Conservation (phyloP, 2,329 filamentous ascomycete genomes). For the Lachnellula cervina region DNA sequence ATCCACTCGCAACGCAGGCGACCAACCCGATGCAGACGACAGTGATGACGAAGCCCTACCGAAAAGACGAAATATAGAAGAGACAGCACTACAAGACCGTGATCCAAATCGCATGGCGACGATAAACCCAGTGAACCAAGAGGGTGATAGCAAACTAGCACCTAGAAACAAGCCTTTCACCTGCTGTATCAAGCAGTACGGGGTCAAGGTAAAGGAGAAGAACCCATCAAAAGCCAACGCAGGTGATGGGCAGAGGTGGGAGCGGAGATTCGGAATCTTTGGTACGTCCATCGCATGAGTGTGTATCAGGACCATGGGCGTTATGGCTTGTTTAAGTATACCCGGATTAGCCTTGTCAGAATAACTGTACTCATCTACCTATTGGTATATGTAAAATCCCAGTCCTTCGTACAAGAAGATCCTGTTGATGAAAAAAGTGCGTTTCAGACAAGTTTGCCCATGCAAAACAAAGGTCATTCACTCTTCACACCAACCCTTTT, state of each 20-base stretch:
- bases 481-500: background rate
- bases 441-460: background rate
- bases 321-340: background rate
- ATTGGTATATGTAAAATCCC: no score
- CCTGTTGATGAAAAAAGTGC: background rate
- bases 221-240: slow-evolving; percentile 42
- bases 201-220: slow-evolving; percentile 41
- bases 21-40: slow-evolving; percentile 23
- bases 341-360: background rate
- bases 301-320: no score
- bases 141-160: slow-evolving; percentile 15
- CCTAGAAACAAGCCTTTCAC: slow-evolving; percentile 54
- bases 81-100: background rate
- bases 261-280: slow-evolving; percentile 60
- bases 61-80: background rate
- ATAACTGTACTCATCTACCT: no score
- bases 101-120: background rate
- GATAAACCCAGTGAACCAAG: slow-evolving; percentile 8
- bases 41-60: slow-evolving; percentile 22
- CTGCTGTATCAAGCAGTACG: slow-evolving; percentile 70
- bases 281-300: slow-evolving; percentile 52
- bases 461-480: background rate
- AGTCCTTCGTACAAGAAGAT: background rate
- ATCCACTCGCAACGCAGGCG: slow-evolving; percentile 12
- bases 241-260: slow-evolving; percentile 48